Base-by-base conservation (phyloP, 1,139 yeast species). In the Petasospora rhodanensis region DNA sequence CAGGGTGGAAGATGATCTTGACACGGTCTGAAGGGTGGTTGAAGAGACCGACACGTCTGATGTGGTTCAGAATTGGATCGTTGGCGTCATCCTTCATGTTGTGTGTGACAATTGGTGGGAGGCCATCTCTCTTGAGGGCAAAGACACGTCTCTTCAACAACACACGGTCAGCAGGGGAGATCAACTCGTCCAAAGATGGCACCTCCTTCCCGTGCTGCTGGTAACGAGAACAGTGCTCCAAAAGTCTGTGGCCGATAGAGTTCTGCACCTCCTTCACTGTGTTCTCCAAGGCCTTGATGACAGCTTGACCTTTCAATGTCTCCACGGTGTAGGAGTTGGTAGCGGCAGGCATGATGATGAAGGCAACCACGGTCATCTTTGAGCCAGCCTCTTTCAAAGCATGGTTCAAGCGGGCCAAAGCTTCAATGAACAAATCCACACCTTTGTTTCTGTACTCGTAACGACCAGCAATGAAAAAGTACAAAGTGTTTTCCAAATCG, bases 31-130 rank as follows among this genome's bases (percentile, higher is more conserved):
- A 79, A 7, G 95, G 85, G 52, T 76, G 76, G 61, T 91, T 91
- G 68, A 91, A 91, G 53, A 91, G 68, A 54, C 87, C 84, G 26
- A 91, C 96, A 39, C 91, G 74, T 59, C 98, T 79, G 49, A 91
- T 84, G 58, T 91, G 96, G 59, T 80, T 85, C 56, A 91, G 70
- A 42, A 91, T 80, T 35, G 97, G 96, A 61, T 91, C 98, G 36
- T 68, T 79, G 14, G 86, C 73, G 56, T 91, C 97, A 54, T 91
- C 96, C 33, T 74, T 73, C 96, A 91, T 89, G 62, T 91, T 91
- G 62, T 91, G 98, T n/a, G 98, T 91, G 26, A 89, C 96, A 54
- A 91, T 85, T 22, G 97, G 96, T 21, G 98, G 98, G 52, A 87
- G 67, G 35, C 82, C 87, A 33, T 79, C 86, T 52, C 97, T 75